Evolutionary conservation across 768 basidiomycete species (phyloP), one percentile per base, ranked within the genome.

Genomic region (Boletus reticuloceps): DNA sequence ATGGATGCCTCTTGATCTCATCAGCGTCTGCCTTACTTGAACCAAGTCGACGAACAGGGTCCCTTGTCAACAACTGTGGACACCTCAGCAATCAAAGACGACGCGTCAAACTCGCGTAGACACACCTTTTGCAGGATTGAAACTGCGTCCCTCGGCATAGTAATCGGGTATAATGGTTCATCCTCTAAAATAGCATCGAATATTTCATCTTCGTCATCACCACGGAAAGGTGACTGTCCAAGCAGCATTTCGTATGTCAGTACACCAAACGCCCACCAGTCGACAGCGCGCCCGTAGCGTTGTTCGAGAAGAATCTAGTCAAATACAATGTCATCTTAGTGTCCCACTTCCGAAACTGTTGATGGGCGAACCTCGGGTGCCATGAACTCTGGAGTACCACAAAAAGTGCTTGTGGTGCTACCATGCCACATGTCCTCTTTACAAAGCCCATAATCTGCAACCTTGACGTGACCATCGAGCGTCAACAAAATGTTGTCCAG

Each of bases 221-320:
- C 97, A 43, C 95, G 88, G 88, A 99, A 99, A 4, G 97, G 97
- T 6, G 97, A 98, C 74, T 98, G 97, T 44, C 97, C 97, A 25
- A 98, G 80, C 51, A 99, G 74, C 97, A 99, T 99, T 75, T 99
- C 97, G 69, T 99, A 99, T 25, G 90, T 98, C 64, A 99, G 74
- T 5, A 99, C 97, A 60, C 97, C 97, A 70, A 98, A 98, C 13
- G 97, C 97, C 97, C 97, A 99, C 97, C 97, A 99, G 69, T 99
- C 97, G 40, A 99, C 97, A 12, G 97, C 96, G 38, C 94, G 92
- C 11, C 94, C 95, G 64, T 99, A 99, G 45, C 94, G 90, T 75
- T 98, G 97, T 75, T 99, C 97, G n/a, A 98, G 82, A 50, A 99
- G 79, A 72, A 99, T 99, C 95, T 98, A 14, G 27, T 34, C 58